Base-by-base conservation (phyloP, 2,329 filamentous ascomycete genomes). In the Mycosphaerella sp. region DNA sequence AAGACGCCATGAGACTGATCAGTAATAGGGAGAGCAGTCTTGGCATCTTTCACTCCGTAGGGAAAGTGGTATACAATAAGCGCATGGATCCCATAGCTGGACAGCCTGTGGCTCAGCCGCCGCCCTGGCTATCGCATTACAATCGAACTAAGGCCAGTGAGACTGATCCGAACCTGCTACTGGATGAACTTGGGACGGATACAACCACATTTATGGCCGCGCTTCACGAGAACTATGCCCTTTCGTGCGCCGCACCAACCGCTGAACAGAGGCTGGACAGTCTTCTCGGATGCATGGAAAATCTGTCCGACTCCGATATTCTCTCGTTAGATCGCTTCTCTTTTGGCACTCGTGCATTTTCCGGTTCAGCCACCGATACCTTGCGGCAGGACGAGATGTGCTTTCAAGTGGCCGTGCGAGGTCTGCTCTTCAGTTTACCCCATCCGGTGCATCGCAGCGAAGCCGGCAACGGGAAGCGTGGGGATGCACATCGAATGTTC, bases 41-140 rank as follows among this genome's bases (percentile, higher is more conserved):
- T 2, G 93, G 92, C 1, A 89, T 98, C 48, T 98, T 98, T 66
- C 93, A 98, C 69, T 90, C 93, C 0, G 87, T 97, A 10, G 93
- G 92, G 3, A 96, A 93, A 68, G 88, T 98, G 2, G 85, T 97
- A 0, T 95, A 97, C 74, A 98, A 98, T 74, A 98, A 96, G 69
- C 81, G 93, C 44, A 80, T 86, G 21, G 82, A 85, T 29, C 68
- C 70, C 3, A 71, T 77, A 10, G 62, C 69, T 43, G 64, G 67
- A 43, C 56, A 56, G 10, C 55, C 51, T 11, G 62, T 72, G 2
- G 56, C 70, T 39, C 74, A 77, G 48, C 76, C 77, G 11, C 74
- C 76, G 17, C 64, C 69, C 40, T 75, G 73, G 64, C 70, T 77
- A 31, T 73, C 76, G 0, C 72, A 76, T 50, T 68, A 72, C 48